These are phyloP conservation scores for Physcomitrellopsis africana DNA, from an alignment of 225 moss, liverwort and hornwort genomes.

Conservation along the genomic window DNA sequence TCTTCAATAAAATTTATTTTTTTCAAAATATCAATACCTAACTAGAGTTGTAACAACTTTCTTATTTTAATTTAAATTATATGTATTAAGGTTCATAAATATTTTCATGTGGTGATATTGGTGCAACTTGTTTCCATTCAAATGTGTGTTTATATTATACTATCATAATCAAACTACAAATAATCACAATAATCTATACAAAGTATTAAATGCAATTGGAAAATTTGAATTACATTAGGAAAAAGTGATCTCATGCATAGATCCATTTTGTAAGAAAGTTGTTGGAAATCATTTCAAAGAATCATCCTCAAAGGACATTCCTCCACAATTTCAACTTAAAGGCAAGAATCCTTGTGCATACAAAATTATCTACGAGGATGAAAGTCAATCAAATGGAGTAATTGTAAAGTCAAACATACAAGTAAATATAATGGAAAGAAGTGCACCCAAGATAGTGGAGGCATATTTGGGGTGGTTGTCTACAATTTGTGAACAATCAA, in stretches of 20 bases:
- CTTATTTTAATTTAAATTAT: too few relatives aligned
- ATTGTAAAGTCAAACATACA: constrained; percentile 26
- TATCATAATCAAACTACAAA: background rate
- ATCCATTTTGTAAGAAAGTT: constrained; percentile 29
- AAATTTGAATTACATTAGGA: too few relatives aligned
- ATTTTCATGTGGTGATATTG: too few relatives aligned
- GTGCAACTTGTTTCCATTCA: too few relatives aligned
- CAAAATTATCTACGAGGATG: constrained; percentile 15
- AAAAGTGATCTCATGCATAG: background rate
- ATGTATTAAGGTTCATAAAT: too few relatives aligned
- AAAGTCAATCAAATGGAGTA: constrained; percentile 12
- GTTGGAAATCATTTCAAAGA: background rate
- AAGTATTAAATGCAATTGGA: too few relatives aligned
- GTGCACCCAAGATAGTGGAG: background rate
- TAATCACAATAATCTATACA: too few relatives aligned
- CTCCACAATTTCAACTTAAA: background rate
- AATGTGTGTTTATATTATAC: too few relatives aligned
- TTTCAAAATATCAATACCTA: too few relatives aligned
- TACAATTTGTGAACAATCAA: too few relatives aligned
- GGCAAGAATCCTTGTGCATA: constrained; percentile 8
- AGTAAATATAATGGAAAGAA: background rate
- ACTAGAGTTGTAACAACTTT: too few relatives aligned
- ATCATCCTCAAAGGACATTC: rapidly evolving
- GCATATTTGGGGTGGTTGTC: constrained; percentile 27
- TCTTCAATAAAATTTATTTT: too few relatives aligned